A percentile compares a stretch with the other conserved stretches of the same genome.
phyloP scores from a whole-genome alignment of 495 filamentous ascomycete genomes.

The Penicillium angulare region DNA sequence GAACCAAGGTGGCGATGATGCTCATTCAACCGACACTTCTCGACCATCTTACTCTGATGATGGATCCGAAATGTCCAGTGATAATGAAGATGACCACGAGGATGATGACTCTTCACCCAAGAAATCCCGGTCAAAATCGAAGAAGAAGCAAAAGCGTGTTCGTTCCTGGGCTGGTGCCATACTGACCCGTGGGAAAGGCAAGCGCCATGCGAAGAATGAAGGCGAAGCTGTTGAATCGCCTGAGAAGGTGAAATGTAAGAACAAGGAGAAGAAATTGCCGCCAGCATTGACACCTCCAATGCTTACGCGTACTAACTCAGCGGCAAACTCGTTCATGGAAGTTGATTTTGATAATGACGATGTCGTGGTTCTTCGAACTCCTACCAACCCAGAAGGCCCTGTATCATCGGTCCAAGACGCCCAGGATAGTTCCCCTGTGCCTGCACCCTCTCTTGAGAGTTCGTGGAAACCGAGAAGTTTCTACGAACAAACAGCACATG shows the following conservation, averaged over 20 bases:
- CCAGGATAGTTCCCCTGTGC: slow-evolving; percentile 25
- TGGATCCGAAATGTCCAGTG: slow-evolving; percentile 29
- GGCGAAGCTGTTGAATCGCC: background rate
- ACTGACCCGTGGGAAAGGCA: slow-evolving; percentile 62
- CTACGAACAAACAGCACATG: slow-evolving; percentile 45
- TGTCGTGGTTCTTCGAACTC: slow-evolving; percentile 48
- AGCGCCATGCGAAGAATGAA: slow-evolving; percentile 38
- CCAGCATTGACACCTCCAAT: slow-evolving; percentile 39
- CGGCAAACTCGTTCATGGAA: slow-evolving; percentile 42
- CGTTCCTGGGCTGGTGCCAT: slow-evolving; percentile 80
- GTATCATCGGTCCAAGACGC: slow-evolving; percentile 17
- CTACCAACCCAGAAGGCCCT: slow-evolving; percentile 36
- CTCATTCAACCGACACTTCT: slow-evolving; percentile 24
- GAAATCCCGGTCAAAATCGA: slow-evolving; percentile 45
- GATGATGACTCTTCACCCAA: slow-evolving; percentile 17
- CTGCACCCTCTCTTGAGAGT: slow-evolving; percentile 29
- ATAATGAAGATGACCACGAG: slow-evolving; percentile 24
- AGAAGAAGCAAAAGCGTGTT: slow-evolving; percentile 77
- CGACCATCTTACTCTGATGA: slow-evolving; percentile 35
- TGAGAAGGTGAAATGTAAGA: slow-evolving; percentile 17
- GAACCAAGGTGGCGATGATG: slow-evolving; percentile 22
- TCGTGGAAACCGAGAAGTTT: slow-evolving; percentile 51
- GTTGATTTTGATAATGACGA: slow-evolving; percentile 56
- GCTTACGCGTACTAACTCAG: slow-evolving; percentile 43
- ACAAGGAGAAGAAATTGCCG: slow-evolving; percentile 4